Percentiles rank a stretch among this genome's conserved stretches.
phyloP scores from a whole-genome alignment of 176 grass and related monocot genomes.

The Juncus effusus region DNA sequence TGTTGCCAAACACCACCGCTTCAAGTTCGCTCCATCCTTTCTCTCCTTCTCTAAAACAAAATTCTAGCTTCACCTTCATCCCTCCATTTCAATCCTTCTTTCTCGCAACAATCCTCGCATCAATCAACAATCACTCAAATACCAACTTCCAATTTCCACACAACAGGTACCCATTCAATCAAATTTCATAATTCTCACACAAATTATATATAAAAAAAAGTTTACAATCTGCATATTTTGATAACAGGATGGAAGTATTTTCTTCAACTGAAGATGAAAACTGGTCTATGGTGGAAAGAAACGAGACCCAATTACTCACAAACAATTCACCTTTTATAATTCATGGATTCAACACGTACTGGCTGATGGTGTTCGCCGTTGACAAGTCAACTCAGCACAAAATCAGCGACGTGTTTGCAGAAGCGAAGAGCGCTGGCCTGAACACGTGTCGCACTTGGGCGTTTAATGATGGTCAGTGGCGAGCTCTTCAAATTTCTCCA shows the following conservation, averaged over 20 bases:
- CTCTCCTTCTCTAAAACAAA: neutral
- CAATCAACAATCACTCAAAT: neutral
- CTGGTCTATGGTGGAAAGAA: conserved; percentile 47
- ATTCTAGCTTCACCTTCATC: neutral
- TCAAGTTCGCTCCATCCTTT: neutral
- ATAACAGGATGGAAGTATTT: conserved; percentile 15
- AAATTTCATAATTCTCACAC: neutral
- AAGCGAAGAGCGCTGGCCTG: conserved; percentile 42
- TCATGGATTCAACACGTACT: conserved; percentile 82
- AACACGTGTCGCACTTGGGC: conserved; percentile 87
- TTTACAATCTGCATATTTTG: neutral
- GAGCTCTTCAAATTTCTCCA: conserved; percentile 58
- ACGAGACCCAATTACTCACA: conserved; percentile 37
- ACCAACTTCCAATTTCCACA: neutral
- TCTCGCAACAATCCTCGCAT: conserved; percentile 13
- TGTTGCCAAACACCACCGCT: too few species aligned
- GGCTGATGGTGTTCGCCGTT: conserved; percentile 74
- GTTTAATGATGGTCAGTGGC: conserved; percentile 63
- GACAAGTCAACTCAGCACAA: conserved; percentile 40
- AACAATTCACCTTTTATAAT: conserved; percentile 50
- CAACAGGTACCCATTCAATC: conserved; percentile 14
- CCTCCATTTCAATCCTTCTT: conserved; percentile 22
- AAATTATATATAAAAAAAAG: neutral
- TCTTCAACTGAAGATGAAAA: conserved; percentile 21
- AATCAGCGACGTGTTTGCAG: conserved; percentile 37